Percentiles rank a stretch among this genome's conserved stretches.
Conservation (phyloP, 805 yeast species). For the Candida palmyrensis region DNA sequence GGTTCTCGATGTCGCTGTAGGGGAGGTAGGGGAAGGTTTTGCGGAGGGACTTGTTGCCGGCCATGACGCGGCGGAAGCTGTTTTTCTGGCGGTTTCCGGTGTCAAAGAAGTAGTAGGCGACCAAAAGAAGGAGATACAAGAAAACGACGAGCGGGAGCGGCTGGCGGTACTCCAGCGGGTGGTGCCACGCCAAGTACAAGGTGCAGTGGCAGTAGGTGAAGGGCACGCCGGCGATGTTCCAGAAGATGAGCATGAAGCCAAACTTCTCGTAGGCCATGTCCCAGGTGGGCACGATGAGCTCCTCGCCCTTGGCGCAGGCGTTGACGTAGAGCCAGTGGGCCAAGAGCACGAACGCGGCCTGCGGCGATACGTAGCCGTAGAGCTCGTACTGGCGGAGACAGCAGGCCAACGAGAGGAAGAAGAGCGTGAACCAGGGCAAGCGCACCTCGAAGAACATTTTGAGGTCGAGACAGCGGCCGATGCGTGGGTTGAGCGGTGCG, state of each 20-base stretch:
- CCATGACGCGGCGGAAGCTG: conserved; percentile 75
- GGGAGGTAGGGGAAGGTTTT: conserved; percentile 94
- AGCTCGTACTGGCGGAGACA: conserved; percentile 74
- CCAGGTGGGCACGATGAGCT: conserved; percentile 96
- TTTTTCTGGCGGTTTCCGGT: conserved; percentile 95
- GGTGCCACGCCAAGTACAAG: conserved; percentile 73
- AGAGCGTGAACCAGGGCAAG: conserved; percentile 91
- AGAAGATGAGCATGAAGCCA: conserved; percentile 97
- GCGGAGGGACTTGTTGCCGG: conserved; percentile 74
- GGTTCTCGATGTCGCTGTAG: conserved; percentile 73
- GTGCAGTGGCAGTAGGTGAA: conserved; percentile 96
- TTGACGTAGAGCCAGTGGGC: conserved; percentile 96
- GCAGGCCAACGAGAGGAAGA: conserved; percentile 70
- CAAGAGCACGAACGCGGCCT: conserved; percentile 62
- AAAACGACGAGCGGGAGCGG: conserved; percentile 53
- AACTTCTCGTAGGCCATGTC: conserved; percentile 99
- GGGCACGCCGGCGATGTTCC: conserved; percentile 99
- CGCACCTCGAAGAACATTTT: conserved; percentile 98
- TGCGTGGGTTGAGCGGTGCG: conserved; percentile 92
- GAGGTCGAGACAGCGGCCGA: conserved; percentile 80
- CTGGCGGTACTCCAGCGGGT: conserved; percentile 80
- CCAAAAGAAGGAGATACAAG: conserved; percentile 51
- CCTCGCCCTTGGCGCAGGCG: conserved; percentile 97
- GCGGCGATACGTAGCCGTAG: conserved; percentile 77
- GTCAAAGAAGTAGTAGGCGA: conserved; percentile 89